Percentiles rank a stretch among this genome's conserved stretches.
phyloP scores from a whole-genome alignment of 2,329 filamentous ascomycete species.

The Cladosporium sp. region DNA sequence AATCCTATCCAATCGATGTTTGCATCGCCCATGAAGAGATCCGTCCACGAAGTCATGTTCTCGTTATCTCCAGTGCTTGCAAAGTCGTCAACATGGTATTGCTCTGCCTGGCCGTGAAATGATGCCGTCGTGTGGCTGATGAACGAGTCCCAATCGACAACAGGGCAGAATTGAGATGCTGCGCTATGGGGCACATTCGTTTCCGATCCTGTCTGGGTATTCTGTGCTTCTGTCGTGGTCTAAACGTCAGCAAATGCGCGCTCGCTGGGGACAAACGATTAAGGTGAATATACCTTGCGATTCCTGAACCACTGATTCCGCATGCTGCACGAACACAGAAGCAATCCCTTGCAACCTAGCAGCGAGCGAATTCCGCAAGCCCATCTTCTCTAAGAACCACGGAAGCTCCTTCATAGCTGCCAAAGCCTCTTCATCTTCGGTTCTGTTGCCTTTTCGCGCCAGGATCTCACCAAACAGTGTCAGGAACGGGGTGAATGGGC shows the following conservation, averaged over 20 bases:
- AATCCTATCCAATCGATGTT: conserved; percentile 13
- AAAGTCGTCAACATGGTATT: not conserved
- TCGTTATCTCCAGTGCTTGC: not conserved
- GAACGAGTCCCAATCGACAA: conserved; percentile 6
- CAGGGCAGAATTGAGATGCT: not conserved
- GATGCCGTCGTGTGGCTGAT: conserved; percentile 1
- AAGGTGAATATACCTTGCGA: not conserved
- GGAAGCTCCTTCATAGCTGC: conserved; percentile 20
- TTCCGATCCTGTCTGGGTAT: not conserved
- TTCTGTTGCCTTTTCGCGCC: not conserved
- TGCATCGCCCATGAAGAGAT: conserved; percentile 3
- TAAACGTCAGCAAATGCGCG: no score
- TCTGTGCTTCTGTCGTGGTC: no score
- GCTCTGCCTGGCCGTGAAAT: not conserved
- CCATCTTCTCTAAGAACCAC: conserved; percentile 17
- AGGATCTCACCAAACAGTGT: conserved; percentile 21
- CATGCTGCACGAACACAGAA: conserved; percentile 15
- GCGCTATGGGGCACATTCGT: no score
- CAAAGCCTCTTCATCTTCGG: conserved; percentile 5
- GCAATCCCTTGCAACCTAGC: conserved; percentile 18
- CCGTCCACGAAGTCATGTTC: not conserved
- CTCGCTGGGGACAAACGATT: no score
- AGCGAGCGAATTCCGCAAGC: conserved; percentile 16
- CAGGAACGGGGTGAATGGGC: conserved; percentile 23
- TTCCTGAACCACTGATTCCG: conserved; percentile 13